Evolutionary conservation across 2,329 filamentous ascomycete genomes (phyloP), one percentile per base, ranked within the genome.

Genomic region (Neospermospora avenae): DNA sequence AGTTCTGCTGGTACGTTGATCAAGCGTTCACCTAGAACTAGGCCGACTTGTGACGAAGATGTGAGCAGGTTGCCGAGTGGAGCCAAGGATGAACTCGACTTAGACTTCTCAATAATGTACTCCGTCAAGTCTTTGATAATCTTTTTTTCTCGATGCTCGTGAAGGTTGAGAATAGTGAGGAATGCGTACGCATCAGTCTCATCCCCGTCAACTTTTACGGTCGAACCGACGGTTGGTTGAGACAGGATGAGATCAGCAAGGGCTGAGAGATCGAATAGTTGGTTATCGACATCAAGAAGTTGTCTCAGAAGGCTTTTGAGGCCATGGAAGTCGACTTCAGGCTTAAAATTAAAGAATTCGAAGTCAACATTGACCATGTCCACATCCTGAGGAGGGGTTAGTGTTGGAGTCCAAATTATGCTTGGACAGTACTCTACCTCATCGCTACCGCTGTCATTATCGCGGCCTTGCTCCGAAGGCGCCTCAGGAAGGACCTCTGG

Each of bases 1-100:
- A 96, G 87, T 75, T 98, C 91, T 16, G 90, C 81, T n/a, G 95
- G 95, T 80, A 97, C 93, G 78, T 99, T 99, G 79, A 99, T 92
- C 69, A 98, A 81, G 22, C 93, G 86, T 75, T 99, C 95, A 2
- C 91, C 90, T n/a, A 99, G 80, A 28, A 99, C 83, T 16, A 99
- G 79, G 3, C 92, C 95, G 59, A 97, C 83, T 58, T 91, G 86
- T 0, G 78, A 74, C 58, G 81, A 78, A 14, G 77, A 76, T 60
- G 78, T 74, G 62, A 91, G 74, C n/a, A 90, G 77, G n/a, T 80
- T 73, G 0, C 81, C 75, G 35, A 92, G 74, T 1, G 77, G 72
- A 7, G 83, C 76, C 39, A 92, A 80, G 2, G 82, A 77, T 4
- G 82, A 73, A 63, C 80, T 85, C 70, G 61, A 63, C 59, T 76